Evolutionary conservation across 2,329 filamentous ascomycete genomes (phyloP), one percentile per base, ranked within the genome.

Genomic region (Paracorniculantispora psalliotae): DNA sequence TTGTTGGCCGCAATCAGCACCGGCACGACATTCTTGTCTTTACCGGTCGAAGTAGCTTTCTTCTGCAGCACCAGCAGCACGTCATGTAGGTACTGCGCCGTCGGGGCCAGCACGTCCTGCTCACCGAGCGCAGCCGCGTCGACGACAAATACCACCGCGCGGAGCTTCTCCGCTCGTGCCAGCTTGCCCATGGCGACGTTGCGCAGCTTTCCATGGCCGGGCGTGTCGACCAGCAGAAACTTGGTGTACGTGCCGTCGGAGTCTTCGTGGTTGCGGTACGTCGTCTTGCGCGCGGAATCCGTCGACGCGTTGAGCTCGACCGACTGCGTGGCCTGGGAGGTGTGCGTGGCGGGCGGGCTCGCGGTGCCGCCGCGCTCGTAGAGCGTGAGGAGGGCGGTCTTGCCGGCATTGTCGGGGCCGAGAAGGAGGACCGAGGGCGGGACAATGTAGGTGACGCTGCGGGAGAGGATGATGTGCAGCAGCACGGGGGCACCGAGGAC

Each of bases 1-100:
- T 99, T 99, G 75, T 97, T 99, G 57, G 92, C 92, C 1, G 92
- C 92, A 35, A 99, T 79, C 37, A 99, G 80, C 8, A 99, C 81
- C 0, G 90, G 86, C 9, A 94, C 80, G 48, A 80, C 63, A 2
- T 62, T 62, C 66, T 69, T 73, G 46, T 67, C 63, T 63, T 70
- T 73, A 58, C 66, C 63, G 51, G 67, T 71, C 33, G 66, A 66
- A 30, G 83, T 81, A 51, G 85, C 82, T 49, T 87, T 82, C 73
- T 87, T 89, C 77, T 97, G 94, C 60, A 99, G 79, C 3, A 83
- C 72, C 3, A 97, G 80, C n/a, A 99, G 82, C 1, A 96, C 77
- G 62, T 97, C 92, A 76, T 97, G 91, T 13, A 99, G 83, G 69
- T 96, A 97, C 53, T 84, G 83, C 0, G 92, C 92, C 0, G 91